Evolutionary conservation across 2,329 filamentous ascomycete species (phyloP), one percentile per base, ranked within the genome.

Genomic region (Endothia cerciana): DNA sequence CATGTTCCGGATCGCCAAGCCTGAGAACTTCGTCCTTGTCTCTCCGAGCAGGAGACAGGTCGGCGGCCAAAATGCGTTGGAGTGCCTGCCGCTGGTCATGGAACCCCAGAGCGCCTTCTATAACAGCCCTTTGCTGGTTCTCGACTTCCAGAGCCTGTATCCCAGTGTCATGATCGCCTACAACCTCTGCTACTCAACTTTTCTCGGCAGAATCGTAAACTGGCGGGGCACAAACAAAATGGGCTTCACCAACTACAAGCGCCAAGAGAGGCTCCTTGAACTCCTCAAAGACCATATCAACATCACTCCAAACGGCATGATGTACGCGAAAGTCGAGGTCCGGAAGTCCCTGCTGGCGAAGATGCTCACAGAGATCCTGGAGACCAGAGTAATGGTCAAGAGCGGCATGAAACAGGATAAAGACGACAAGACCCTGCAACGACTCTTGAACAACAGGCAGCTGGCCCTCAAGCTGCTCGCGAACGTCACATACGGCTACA

Each of bases 81-180:
- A 98, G 75, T 98, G 95, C 74, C 80, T 98, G 19, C 95, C 95
- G 0, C 82, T 99, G 15, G 95, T 99, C 49, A 97, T 99, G 94
- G 95, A 99, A 74, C 95, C 95, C 0, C 93, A 95, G 72, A 97
- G 94, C 70, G 92, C 89, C 7, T 97, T 99, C 74, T 99, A 99
- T 77, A 93, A 83, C 65, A 95, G 92, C 68, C 95, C 95, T 0
- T 76, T 99, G 0, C 75, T 99, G 3, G 95, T 99, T 0, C 83
- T 99, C 7, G 95, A 99, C 77, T 99, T 99, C 69, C 94, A 98
- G 74, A 97, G 93, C 67, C 80, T 99, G 58, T 99, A 99, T 71
- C 95, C 95, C 0, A 97, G 94, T 77, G 90, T 98, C 67, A 97
- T 99, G 93, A 98, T 99, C 74, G 95, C 95, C 0, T 98, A 99